Percentiles rank a stretch among this genome's conserved stretches.
Conservation (phyloP, 2,329 filamentous ascomycete species). For the Diplodia intermedia region DNA sequence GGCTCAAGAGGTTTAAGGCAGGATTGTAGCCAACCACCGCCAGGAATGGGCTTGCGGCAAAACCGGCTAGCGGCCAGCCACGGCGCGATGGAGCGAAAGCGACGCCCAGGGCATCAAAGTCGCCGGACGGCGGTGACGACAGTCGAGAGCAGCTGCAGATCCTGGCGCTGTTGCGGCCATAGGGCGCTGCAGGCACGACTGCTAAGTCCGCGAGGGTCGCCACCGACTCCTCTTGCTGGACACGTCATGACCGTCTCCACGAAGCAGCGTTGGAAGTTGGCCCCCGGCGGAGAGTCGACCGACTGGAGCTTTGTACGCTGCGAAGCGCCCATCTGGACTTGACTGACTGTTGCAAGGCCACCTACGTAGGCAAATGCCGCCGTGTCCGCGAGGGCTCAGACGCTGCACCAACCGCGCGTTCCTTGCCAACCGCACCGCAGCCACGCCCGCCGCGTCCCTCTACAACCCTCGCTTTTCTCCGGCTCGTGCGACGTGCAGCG, state of each 20-base stretch:
- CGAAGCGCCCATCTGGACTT: too few species aligned
- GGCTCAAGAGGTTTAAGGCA: neutral
- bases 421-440: neutral
- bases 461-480: neutral
- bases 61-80: neutral
- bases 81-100: neutral
- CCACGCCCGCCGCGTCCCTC: neutral
- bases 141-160: slow-evolving; percentile 8
- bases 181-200: neutral
- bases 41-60: neutral
- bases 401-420: slow-evolving; percentile 1
- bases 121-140: slow-evolving; percentile 5
- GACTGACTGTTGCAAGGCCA: neutral
- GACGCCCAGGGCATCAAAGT: slow-evolving; percentile 2
- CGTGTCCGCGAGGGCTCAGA: neutral
- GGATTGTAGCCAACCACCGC: neutral
- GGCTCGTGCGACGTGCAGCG: slow-evolving; percentile 9
- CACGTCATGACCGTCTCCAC: neutral
- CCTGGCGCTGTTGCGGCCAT: neutral
- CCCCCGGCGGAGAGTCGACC: too few species aligned
- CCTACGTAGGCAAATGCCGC: slow-evolving; percentile 8
- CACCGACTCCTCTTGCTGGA: neutral
- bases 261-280: too few species aligned
- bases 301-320: neutral
- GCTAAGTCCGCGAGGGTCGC: neutral